phyloP scores from a whole-genome alignment of 1,284 basidiomycete genomes.

The Stereum hirsutum region DNA sequence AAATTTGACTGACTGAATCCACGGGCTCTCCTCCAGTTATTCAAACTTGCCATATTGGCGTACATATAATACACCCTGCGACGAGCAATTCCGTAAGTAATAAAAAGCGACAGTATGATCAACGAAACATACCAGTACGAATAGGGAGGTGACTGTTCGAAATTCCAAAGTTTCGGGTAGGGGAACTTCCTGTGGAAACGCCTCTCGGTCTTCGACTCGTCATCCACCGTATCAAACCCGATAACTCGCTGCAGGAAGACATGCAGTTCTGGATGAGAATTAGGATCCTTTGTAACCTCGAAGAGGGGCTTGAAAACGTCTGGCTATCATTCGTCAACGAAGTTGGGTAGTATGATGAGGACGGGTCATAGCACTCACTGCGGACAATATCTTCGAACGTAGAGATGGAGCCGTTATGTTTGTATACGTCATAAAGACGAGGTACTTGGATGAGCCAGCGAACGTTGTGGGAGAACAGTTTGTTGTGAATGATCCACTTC shows the following conservation, averaged over 20 bases:
- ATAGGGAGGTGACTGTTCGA: conserved; percentile 86
- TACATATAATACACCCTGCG: conserved; percentile 95
- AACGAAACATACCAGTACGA: conserved; percentile 73
- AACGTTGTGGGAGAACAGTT: conserved; percentile 93
- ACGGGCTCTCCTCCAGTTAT: conserved; percentile 81
- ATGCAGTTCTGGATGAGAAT: conserved; percentile 88
- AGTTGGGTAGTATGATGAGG: background rate
- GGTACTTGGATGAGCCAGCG: conserved; percentile 98
- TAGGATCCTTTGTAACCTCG: conserved; percentile 91
- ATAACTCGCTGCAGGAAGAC: conserved; percentile 93
- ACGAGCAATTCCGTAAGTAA: background rate
- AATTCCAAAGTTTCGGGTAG: conserved; percentile 87
- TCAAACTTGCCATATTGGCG: conserved; percentile 92
- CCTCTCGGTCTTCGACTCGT: conserved; percentile 92
- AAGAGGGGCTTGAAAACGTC: conserved; percentile 93
- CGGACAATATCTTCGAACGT: conserved; percentile 90
- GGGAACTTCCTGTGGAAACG: conserved; percentile 95
- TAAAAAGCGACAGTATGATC: background rate
- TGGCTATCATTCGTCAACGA: conserved; percentile 21
- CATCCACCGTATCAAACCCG: conserved; percentile 97
- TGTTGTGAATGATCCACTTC: conserved; percentile 92
- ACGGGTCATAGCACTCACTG: conserved; percentile 46
- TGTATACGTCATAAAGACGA: conserved; percentile 94
- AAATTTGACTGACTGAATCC: conserved; percentile 68
- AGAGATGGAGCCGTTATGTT: conserved; percentile 75